Base-by-base conservation (phyloP, 2,329 filamentous ascomycete species). In the Cladorrhinum sp. region DNA sequence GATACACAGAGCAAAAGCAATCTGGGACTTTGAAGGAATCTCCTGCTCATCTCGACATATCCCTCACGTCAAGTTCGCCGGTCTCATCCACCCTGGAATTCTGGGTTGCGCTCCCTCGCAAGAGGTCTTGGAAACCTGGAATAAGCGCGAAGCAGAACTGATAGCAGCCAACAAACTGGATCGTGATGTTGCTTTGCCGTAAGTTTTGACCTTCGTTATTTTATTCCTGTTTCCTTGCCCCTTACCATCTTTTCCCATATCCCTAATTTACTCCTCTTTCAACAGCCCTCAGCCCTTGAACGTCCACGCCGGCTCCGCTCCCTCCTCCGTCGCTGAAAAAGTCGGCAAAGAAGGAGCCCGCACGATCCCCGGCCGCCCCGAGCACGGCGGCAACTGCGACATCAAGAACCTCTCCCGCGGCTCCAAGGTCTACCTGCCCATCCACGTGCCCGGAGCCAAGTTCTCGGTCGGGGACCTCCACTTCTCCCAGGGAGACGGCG, bases 401-500 rank as follows among this genome's bases (percentile, higher is more conserved):
- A 72, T 73, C 66, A 73, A 73, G 54, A 72, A 72, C 60, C 64
- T 73, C 26, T 71, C 68, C 46, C 60, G 71, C 2, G 67, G 67
- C 10, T 68, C 66, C 61, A 94, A 93, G 71, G 90, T 96, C 0
- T 96, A 92, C 72, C 82, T 96, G 0, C 93, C 93, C 0, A 89
- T 97, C 0, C 92, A 96, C 69, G 91, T 97, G 3, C 76, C 82
- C 0, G 93, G 93, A 0, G 93, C 92, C 50, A 96, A 96, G 71
- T 96, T 96, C 75, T 90, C 85, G 49, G 93, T 96, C 0, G 93
- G 93, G 12, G 93, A 96, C 72, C 76, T 96, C 36, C 92, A 96
- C 74, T 96, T 95, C 74, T 88, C 86, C 3, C 90, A 96, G 75
- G 92, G 92, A 8, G 92, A 96, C 71, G 92, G 92, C 6, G 92